phyloP scores from a whole-genome alignment of 768 basidiomycete species.

The Glaciozyma martinii region DNA sequence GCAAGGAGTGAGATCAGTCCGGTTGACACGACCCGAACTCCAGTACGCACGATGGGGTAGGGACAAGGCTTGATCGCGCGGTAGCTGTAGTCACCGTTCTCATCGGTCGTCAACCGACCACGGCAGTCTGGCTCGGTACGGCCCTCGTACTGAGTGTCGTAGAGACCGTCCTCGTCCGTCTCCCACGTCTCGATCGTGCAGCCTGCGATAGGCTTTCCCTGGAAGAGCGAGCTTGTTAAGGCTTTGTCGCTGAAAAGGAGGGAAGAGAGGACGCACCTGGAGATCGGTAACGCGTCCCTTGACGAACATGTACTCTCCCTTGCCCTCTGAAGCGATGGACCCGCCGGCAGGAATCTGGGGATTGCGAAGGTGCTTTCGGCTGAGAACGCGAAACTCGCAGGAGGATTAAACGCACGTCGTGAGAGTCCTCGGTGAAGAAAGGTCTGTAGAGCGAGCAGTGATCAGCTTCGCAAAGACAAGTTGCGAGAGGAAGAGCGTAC shows the following conservation, averaged over 20 bases:
- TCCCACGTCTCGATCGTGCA: conserved; percentile 42
- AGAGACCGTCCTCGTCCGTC: conserved; percentile 42
- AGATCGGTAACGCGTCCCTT: conserved; percentile 59
- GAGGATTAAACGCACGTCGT: conserved; percentile 14
- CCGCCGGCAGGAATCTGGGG: conserved; percentile 50
- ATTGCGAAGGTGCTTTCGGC: no score
- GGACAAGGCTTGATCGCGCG: conserved; percentile 13
- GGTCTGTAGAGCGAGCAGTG: background rate
- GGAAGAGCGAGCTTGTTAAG: no score
- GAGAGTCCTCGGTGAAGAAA: conserved; percentile 31
- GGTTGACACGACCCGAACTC: background rate
- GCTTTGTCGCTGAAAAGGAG: no score
- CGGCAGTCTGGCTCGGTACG: conserved; percentile 20
- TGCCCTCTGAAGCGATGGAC: conserved; percentile 74
- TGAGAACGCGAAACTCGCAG: no score
- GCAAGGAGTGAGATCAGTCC: background rate
- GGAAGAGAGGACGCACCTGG: background rate
- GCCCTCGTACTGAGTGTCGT: conserved; percentile 30
- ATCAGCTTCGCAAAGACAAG: no score
- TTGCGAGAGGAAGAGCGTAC: background rate
- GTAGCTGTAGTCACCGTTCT: conserved; percentile 20
- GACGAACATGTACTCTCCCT: conserved; percentile 72
- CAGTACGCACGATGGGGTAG: conserved; percentile 16
- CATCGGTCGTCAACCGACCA: conserved; percentile 17
- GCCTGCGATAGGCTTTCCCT: conserved; percentile 34